Evolutionary conservation across 345 rosid species (phyloP), one percentile per base, ranked within the genome.

Genomic region (Bruguiera gymnorhiza): DNA sequence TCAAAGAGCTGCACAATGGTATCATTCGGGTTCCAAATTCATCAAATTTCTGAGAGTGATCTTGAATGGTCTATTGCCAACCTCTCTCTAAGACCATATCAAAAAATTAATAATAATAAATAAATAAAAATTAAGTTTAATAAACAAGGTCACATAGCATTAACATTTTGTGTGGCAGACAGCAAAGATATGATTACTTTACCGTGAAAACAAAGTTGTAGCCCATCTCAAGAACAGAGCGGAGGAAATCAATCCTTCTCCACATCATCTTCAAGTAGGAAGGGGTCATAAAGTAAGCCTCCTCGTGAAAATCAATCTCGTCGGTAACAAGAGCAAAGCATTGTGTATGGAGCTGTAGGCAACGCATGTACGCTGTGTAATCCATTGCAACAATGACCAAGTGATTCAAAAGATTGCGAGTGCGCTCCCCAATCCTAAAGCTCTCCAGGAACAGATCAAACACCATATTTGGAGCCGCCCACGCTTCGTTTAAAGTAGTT

Each of bases 231-330:
- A 94, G 98, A 73, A 94, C 88, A 60, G 86, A 59, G 3, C 82
- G 82, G 54, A 94, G 71, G 74, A 94, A 89, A 53, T 88, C 89
- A 61, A 94, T 87, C 72, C 98, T 84, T 75, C 85, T 87, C 97
- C 98, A 94, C 98, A 91, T 91, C 98, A 91, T 87, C 76, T 82
- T 82, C 86, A 94, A 80, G 81, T 94, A 94, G 32, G 77, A 70
- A 24, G 78, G 75, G 21, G 97, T 89, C 97, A 89, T 94, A 75
- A 91, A 94, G 58, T 85, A 88, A 23, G 98, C 98, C 74, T 91
- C 96, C 0, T 66, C 31, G 10, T 82, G 84, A 75, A 91, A 94
- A 83, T 89, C 93, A 53, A 82, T 80, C 20, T 86, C 95, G 19
- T 86, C 79, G 0, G 97, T 91, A 59, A 82, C 73, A 26, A 91